phyloP scores from a whole-genome alignment of 768 basidiomycete genomes.

The Lactarius evosmus region DNA sequence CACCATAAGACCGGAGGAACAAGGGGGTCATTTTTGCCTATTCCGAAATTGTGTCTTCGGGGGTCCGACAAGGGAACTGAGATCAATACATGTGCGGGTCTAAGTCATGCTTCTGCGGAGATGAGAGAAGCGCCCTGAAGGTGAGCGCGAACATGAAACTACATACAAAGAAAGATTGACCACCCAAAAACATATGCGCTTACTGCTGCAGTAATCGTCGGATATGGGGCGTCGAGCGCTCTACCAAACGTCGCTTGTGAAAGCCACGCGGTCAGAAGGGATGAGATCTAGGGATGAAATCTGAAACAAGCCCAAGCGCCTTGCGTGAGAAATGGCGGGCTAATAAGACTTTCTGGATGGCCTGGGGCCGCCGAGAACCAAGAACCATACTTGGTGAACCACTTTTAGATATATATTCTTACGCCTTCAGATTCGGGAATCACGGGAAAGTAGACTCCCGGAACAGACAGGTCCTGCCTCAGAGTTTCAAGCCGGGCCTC shows the following conservation, averaged over 20 bases:
- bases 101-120: not conserved
- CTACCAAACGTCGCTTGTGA: not conserved
- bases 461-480: not conserved
- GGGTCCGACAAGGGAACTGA: not conserved
- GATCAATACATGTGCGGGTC: not conserved
- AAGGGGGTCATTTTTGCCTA: too few relatives aligned
- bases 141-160: slow-evolving; percentile 12
- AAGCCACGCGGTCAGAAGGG: too few relatives aligned
- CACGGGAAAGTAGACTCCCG: not conserved
- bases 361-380: not conserved
- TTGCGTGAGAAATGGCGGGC: not conserved
- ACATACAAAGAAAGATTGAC: not conserved
- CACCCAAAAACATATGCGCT: not conserved
- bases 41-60: too few relatives aligned
- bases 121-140: not conserved
- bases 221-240: not conserved
- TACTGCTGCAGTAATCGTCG: not conserved
- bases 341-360: not conserved
- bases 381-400: not conserved
- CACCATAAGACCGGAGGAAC: slow-evolving; percentile 29
- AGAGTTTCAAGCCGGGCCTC: not conserved
- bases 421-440: not conserved
- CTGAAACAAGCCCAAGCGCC: not conserved
- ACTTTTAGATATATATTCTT: not conserved
- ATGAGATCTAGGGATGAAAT: too few relatives aligned